Conservation (phyloP, 2,329 filamentous ascomycete genomes). For the Lanzia echinophila region DNA sequence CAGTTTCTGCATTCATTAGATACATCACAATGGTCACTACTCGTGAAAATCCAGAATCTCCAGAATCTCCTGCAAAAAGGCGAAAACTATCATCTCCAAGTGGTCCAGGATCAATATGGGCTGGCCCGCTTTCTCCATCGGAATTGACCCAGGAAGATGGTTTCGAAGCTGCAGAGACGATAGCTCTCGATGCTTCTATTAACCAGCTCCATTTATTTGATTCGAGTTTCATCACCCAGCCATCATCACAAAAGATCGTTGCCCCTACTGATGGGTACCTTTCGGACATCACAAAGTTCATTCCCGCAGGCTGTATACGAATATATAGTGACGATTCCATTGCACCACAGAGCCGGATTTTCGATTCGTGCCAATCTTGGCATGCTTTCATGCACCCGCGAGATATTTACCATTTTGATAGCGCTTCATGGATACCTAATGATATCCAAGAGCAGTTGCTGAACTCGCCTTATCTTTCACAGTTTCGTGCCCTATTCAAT, state of each 20-base stretch:
- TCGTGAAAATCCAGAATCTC: too few relatives aligned
- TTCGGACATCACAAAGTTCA: constrained; percentile 24
- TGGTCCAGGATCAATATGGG: too few relatives aligned
- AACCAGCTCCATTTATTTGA: neutral
- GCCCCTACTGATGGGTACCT: constrained; percentile 2
- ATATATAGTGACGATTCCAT: constrained; percentile 10
- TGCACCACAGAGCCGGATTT: constrained; percentile 8
- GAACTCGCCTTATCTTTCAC: constrained; percentile 10
- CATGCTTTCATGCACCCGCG: constrained; percentile 15
- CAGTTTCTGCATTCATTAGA: too few relatives aligned
- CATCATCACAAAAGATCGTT: neutral
- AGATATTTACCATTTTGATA: constrained; percentile 10
- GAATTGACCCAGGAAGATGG: too few relatives aligned
- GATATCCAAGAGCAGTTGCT: constrained; percentile 19
- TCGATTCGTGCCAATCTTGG: constrained; percentile 16
- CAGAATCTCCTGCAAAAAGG: too few relatives aligned
- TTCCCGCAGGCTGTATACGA: constrained; percentile 24
- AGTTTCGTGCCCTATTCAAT: constrained; percentile 16
- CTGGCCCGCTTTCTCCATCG: too few relatives aligned
- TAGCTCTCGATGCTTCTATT: neutral
- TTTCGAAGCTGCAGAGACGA: neutral
- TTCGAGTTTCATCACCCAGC: neutral
- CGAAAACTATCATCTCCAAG: too few relatives aligned
- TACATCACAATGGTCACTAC: too few relatives aligned
- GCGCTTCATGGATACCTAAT: constrained; percentile 9